These are phyloP conservation scores for Pseudoturritis turrita DNA, from an alignment of 345 rosid species.

Conservation along the genomic window DNA sequence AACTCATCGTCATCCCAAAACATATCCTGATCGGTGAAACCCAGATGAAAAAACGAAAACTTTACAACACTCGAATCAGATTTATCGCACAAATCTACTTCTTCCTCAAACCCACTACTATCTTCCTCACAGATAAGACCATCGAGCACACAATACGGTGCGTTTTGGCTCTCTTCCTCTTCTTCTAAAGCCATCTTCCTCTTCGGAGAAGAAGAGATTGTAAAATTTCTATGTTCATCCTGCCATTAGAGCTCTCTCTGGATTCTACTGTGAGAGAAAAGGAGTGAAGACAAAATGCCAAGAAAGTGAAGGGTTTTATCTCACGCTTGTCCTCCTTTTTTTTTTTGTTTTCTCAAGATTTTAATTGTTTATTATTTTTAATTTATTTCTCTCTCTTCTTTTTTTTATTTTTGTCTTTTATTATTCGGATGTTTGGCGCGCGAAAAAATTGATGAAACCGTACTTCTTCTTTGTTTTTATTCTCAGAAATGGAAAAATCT, in stretches of 20 bases:
- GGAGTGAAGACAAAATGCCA: constrained; percentile 24
- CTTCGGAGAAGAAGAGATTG: constrained; percentile 40
- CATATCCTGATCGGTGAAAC: constrained; percentile 47
- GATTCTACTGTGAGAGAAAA: background rate
- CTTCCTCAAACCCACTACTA: constrained; percentile 32
- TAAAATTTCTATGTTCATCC: constrained; percentile 46
- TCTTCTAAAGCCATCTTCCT: constrained; percentile 62
- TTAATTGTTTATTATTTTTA: background rate
- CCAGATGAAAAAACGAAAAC: constrained; percentile 33
- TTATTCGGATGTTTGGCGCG: constrained; percentile 35
- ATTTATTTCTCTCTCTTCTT: background rate
- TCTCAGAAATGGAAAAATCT: constrained; percentile 16
- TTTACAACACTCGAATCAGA: constrained; percentile 10
- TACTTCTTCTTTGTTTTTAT: constrained; percentile 32
- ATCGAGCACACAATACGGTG: constrained; percentile 41
- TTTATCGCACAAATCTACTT: constrained; percentile 19
- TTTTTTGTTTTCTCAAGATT: background rate
- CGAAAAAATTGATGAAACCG: constrained; percentile 35
- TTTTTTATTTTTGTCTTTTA: constrained; percentile 14
- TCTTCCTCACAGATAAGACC: constrained; percentile 74
- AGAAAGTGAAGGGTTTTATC: constrained; percentile 51
- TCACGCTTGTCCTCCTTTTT: constrained; percentile 51
- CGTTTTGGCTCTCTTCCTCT: constrained; percentile 28
- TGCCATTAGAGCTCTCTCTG: constrained; percentile 34
- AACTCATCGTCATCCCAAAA: constrained; percentile 69